A percentile compares a stretch with the other conserved stretches of the same genome.
Conservation (phyloP, 345 rosid species). For the Chamaenerion angustifolium region DNA sequence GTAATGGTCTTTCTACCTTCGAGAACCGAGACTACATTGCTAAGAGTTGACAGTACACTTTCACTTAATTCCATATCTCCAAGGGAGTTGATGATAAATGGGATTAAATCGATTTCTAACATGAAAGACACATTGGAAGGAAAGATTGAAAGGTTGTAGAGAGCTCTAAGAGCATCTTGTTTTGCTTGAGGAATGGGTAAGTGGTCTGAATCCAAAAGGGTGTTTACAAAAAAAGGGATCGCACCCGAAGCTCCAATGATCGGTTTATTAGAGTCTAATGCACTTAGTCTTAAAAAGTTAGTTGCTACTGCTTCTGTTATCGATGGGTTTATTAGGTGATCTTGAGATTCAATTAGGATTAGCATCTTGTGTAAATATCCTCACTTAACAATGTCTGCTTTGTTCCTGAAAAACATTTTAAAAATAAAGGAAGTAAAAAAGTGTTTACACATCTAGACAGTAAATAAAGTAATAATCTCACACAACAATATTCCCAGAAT, state of each 20-base stretch:
- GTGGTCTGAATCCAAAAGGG: constrained; percentile 27
- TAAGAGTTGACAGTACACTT: constrained; percentile 62
- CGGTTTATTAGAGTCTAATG: too few relatives aligned
- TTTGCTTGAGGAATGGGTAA: constrained; percentile 46
- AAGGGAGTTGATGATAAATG: too few relatives aligned
- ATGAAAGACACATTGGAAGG: too few relatives aligned
- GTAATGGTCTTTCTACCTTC: constrained; percentile 82
- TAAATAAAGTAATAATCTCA: background rate
- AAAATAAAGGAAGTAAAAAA: constrained; percentile 7
- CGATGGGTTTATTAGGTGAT: constrained; percentile 20
- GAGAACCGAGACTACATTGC: constrained; percentile 57
- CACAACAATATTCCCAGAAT: constrained; percentile 2
- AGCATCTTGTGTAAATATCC: constrained; percentile 94
- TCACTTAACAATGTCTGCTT: constrained; percentile 91
- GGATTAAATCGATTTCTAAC: too few relatives aligned
- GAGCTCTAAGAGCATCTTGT: constrained; percentile 80
- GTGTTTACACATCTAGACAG: background rate
- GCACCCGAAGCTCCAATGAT: too few relatives aligned
- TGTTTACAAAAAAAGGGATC: constrained; percentile 54
- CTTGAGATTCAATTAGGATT: constrained; percentile 55
- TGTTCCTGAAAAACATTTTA: too few relatives aligned
- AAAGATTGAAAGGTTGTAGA: constrained; percentile 82
- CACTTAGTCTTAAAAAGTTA: constrained; percentile 85
- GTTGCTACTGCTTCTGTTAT: constrained; percentile 86
- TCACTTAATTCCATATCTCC: too few relatives aligned